phyloP scores from a whole-genome alignment of 2,329 filamentous ascomycete genomes.

The Nakataea oryzae region DNA sequence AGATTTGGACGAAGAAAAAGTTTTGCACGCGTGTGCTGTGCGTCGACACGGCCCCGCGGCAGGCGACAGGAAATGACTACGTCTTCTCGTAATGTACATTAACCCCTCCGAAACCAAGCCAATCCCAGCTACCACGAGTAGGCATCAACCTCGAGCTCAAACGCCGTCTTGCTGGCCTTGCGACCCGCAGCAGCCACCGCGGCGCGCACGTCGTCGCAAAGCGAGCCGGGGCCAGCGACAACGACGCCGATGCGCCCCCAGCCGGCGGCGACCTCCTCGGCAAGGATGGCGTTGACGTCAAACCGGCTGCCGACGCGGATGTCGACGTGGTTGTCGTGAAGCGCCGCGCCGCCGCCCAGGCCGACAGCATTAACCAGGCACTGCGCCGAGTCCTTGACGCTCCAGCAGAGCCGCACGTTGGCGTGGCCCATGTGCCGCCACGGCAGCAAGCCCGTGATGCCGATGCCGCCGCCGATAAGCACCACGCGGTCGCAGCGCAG shows the following conservation, averaged over 20 bases:
- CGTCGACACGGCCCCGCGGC: no score
- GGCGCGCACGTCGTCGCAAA: conserved; percentile 28
- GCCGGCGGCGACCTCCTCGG: conserved; percentile 17
- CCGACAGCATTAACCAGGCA: conserved; percentile 15
- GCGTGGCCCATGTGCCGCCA: conserved; percentile 18
- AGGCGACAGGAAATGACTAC: no score
- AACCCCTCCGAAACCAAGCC: no score
- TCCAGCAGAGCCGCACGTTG: conserved; percentile 27
- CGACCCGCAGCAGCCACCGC: conserved; percentile 13
- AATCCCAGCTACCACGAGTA: conserved; percentile 9
- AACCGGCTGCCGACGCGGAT: conserved; percentile 20
- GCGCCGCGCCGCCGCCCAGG: conserved; percentile 15
- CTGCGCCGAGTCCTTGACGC: conserved; percentile 15
- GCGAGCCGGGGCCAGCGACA: conserved; percentile 26
- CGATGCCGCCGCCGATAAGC: conserved; percentile 34
- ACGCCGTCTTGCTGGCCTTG: background rate
- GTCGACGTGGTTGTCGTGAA: conserved; percentile 19
- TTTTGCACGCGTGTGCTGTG: no score
- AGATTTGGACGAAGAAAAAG: no score
- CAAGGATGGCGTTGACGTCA: conserved; percentile 18
- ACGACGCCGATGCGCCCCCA: conserved; percentile 23
- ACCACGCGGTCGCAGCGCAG: conserved; percentile 24
- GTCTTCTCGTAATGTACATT: no score
- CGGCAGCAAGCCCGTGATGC: conserved; percentile 32
- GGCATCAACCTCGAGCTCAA: conserved; percentile 12